Conservation (phyloP, 176 grass and related monocot genomes). For the Hordeum marinum region DNA sequence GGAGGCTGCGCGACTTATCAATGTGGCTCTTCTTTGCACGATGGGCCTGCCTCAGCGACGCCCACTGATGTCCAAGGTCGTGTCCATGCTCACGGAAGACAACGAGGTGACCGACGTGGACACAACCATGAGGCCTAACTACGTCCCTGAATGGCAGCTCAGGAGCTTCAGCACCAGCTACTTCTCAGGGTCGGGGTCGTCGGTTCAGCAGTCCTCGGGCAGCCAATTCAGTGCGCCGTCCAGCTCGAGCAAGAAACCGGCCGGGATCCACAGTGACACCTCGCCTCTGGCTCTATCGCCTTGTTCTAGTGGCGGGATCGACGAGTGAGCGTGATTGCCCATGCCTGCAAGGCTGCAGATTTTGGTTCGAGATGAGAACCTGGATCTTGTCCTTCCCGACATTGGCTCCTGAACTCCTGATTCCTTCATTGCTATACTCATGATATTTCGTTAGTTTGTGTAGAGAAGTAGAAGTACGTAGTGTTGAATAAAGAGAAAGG, state of each 20-base stretch:
- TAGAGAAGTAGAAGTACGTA: no score
- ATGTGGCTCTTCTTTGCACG: conserved; percentile 38
- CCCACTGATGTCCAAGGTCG: not conserved
- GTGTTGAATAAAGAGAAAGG: no score
- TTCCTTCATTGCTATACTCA: not conserved
- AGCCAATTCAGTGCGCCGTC: not conserved
- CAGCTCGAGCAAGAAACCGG: not conserved
- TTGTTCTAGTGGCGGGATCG: not conserved
- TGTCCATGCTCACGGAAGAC: conserved; percentile 2
- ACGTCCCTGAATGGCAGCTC: not conserved
- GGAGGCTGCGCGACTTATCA: conserved; percentile 26
- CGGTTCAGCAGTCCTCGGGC: not conserved
- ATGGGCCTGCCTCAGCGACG: not conserved
- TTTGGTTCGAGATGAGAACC: not conserved
- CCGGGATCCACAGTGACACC: not conserved
- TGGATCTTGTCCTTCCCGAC: not conserved
- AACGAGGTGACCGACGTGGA: not conserved
- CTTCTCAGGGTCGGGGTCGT: not conserved
- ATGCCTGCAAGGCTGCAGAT: not conserved
- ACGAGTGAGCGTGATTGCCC: not conserved
- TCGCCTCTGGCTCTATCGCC: not conserved
- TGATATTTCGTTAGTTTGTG: not conserved
- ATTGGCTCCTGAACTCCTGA: not conserved
- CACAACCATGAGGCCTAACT: not conserved
- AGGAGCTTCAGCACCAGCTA: not conserved